These are phyloP conservation scores for Ceriops decandra DNA, from an alignment of 345 rosid genomes.

Conservation along the genomic window DNA sequence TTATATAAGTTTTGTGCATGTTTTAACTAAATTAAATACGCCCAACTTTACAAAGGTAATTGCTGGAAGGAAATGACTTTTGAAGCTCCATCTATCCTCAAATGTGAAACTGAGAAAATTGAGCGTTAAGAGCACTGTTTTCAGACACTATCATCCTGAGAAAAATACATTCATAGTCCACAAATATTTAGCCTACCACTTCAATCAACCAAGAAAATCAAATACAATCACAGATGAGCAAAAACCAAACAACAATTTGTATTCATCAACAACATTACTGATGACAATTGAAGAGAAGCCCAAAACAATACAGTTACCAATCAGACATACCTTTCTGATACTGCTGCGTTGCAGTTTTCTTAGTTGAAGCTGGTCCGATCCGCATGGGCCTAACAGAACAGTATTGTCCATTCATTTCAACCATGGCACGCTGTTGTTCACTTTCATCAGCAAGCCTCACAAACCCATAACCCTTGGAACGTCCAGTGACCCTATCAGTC, in stretches of 20 bases:
- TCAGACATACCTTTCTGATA: conserved; percentile 62
- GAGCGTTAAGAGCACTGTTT: conserved; percentile 1
- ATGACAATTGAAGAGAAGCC: too few relatives aligned
- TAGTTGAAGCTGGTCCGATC: conserved; percentile 85
- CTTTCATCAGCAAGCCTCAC: conserved; percentile 80
- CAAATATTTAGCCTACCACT: conserved; percentile 30
- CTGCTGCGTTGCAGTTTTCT: conserved; percentile 64
- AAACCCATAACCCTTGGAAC: conserved; percentile 96
- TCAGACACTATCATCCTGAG: conserved; percentile 23
- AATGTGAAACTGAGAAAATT: conserved; percentile 38
- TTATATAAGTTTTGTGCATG: conserved; percentile 73
- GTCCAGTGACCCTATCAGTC: conserved; percentile 83
- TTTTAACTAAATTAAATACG: conserved; percentile 55
- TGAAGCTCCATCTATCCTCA: conserved; percentile 41
- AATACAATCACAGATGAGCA: conserved; percentile 1
- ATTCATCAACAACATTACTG: background rate
- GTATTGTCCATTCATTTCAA: conserved; percentile 84
- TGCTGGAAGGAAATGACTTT: conserved; percentile 60
- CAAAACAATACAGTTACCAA: background rate
- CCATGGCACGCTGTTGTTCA: conserved; percentile 84
- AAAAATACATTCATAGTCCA: conserved; percentile 9
- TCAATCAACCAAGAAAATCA: conserved; percentile 10
- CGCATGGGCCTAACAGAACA: conserved; percentile 93
- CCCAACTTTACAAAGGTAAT: conserved; percentile 62
- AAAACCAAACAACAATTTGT: background rate